These are phyloP conservation scores for Coprinellus aureogranulatus DNA, from an alignment of 768 basidiomycete species.

Conservation along the genomic window DNA sequence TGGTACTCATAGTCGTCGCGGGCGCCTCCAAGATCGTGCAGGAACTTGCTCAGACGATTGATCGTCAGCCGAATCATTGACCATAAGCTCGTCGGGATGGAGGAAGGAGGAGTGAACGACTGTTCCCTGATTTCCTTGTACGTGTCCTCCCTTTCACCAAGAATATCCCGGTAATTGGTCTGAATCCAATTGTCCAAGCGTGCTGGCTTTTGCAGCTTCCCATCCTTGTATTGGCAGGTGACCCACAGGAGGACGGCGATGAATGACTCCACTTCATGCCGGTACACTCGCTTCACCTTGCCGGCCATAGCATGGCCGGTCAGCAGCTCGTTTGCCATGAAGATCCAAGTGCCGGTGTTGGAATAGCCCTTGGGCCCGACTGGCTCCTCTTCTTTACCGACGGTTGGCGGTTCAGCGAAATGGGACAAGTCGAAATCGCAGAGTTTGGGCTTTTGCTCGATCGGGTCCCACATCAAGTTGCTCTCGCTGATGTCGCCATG, in stretches of 20 bases:
- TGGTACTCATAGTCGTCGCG: too few relatives aligned
- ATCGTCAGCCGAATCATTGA: too few relatives aligned
- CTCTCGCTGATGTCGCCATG: neutral
- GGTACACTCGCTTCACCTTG: neutral
- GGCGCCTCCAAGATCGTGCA: too few relatives aligned
- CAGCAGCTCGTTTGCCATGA: neutral
- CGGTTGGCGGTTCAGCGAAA: too few relatives aligned
- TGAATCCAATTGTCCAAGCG: neutral
- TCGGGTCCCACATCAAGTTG: neutral
- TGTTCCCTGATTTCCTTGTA: neutral
- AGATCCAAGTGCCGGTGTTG: neutral
- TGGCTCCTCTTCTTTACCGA: too few relatives aligned
- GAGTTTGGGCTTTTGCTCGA: neutral
- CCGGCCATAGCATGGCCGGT: neutral
- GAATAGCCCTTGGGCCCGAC: neutral
- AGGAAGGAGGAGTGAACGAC: too few relatives aligned
- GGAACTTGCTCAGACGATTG: too few relatives aligned
- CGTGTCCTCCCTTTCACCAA: neutral
- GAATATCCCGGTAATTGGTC: neutral
- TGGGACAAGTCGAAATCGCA: neutral
- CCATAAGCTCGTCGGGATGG: too few relatives aligned
- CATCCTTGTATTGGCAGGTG: neutral
- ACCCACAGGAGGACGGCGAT: neutral
- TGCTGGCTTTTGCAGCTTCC: neutral
- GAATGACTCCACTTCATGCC: neutral